phyloP scores from a whole-genome alignment of 2,329 filamentous ascomycete genomes.

The Ascochyta clinopodiicola region DNA sequence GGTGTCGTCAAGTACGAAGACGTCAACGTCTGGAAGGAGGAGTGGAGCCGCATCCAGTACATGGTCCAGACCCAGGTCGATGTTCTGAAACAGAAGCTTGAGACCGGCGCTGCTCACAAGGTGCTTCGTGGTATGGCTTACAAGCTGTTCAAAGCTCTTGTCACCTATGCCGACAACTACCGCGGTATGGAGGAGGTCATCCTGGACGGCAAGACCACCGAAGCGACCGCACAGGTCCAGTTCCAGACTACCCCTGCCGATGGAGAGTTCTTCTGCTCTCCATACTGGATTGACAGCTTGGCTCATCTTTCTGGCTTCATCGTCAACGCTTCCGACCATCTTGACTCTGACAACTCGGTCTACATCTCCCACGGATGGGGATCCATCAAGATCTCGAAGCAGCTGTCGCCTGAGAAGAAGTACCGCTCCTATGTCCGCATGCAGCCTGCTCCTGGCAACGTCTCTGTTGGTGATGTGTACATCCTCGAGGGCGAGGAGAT shows the following conservation, averaged over 20 bases:
- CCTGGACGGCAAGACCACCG: conserved; percentile 61
- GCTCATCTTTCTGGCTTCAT: conserved; percentile 66
- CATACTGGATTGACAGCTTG: conserved; percentile 66
- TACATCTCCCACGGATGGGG: conserved; percentile 69
- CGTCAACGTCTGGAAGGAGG: conserved; percentile 65
- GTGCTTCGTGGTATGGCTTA: conserved; percentile 78
- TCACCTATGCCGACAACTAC: conserved; percentile 64
- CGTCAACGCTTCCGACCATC: conserved; percentile 64
- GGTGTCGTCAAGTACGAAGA: conserved; percentile 69
- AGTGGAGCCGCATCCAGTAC: conserved; percentile 71
- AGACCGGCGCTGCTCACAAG: conserved; percentile 72
- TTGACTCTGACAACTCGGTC: conserved; percentile 65
- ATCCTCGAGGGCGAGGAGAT: conserved; percentile 66
- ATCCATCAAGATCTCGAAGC: conserved; percentile 63
- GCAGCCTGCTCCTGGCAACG: conserved; percentile 62
- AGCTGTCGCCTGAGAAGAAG: conserved; percentile 58
- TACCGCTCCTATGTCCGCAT: conserved; percentile 69
- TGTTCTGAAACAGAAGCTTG: conserved; percentile 71
- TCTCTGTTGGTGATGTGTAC: conserved; percentile 66
- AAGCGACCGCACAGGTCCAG: conserved; percentile 61
- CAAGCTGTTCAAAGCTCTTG: conserved; percentile 70
- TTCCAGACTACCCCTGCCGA: conserved; percentile 62
- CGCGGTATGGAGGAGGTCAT: conserved; percentile 66
- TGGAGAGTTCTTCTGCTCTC: conserved; percentile 64
- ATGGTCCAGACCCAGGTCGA: conserved; percentile 64